A percentile compares a stretch with the other conserved stretches of the same genome.
These are phyloP conservation scores for Colletotrichum trifolii DNA, from an alignment of 2,329 filamentous ascomycete species.

Conservation along the genomic window DNA sequence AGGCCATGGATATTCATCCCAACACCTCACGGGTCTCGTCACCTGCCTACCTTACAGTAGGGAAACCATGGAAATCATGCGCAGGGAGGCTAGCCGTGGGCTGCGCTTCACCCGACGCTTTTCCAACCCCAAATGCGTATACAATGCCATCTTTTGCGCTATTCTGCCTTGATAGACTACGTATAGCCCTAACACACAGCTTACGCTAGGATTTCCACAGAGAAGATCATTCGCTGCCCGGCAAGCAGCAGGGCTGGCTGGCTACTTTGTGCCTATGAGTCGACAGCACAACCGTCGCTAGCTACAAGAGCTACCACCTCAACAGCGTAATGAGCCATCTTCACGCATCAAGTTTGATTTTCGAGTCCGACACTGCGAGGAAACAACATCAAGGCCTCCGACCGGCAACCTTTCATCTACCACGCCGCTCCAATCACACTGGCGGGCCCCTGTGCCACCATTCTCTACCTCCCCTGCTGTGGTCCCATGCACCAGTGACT, in stretches of 20 bases:
- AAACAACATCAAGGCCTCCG: background rate
- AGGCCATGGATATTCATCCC: slow-evolving; percentile 5
- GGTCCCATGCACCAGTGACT: slow-evolving; percentile 30
- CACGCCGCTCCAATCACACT: slow-evolving; percentile 15
- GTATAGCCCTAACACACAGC: too few species aligned
- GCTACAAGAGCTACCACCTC: slow-evolving; percentile 2
- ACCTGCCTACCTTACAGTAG: background rate
- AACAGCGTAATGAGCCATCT: background rate
- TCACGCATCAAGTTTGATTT: background rate
- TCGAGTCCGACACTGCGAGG: slow-evolving; percentile 2
- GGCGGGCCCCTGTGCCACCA: slow-evolving; percentile 18
- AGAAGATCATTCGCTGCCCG: too few species aligned
- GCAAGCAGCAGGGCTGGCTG: too few species aligned
- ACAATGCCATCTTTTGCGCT: background rate
- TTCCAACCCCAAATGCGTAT: background rate
- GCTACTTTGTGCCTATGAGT: too few species aligned
- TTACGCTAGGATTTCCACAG: too few species aligned
- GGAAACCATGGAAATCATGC: too few species aligned
- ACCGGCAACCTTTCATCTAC: slow-evolving; percentile 2
- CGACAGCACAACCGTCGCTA: background rate
- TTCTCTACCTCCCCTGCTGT: slow-evolving; percentile 27
- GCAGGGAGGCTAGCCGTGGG: too few species aligned
- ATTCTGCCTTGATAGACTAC: too few species aligned
- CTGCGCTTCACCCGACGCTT: too few species aligned
- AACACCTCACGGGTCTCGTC: slow-evolving; percentile 18